Evolutionary conservation across 2,329 filamentous ascomycete species (phyloP), one percentile per base, ranked within the genome.

Genomic region (Ophidiomyces ophidiicola): DNA sequence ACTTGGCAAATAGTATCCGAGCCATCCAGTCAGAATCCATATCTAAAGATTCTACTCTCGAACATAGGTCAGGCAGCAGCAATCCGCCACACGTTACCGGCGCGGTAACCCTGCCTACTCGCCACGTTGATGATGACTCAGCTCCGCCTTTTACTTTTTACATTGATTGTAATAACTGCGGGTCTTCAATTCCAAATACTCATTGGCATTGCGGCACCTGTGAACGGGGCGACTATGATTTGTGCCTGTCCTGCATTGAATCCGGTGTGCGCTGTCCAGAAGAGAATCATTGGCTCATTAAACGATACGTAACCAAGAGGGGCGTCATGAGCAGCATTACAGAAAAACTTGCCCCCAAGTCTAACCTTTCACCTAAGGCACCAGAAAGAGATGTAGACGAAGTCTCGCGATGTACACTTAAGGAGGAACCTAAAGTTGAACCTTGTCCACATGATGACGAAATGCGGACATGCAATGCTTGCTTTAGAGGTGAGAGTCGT

Each of bases 171-270:
- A 96, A 98, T 66, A 73, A 76, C 57, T 98, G 90, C 62, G 80
- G 85, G 49, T 69, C 68, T 45, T 74, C 78, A 29, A 85, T 94
- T 53, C 74, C 80, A 19, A 78, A 85, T 50, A 74, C 77, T 36
- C 88, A 98, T 62, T 98, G 83, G 61, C 90, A 98, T 64, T 98
- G 92, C 69, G 82, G 82, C 48, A 83, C 82, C 42, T 98, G 90
- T 57, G 85, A 96, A 48, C 76, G 81, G 42, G 90, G 88, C 28
- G 90, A 98, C 59, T 98, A 87, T 53, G 90, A 98, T 55, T 74
- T 98, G 20, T 98, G 92, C 69, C 72, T 78, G 47, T 61, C 68
- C 4, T 98, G 90, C 53, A 76, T 94, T 33, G 72, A 78, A 35
- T 66, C 70, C 29, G 87, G 87, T 46, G 70, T 81, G 42, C 74